phyloP scores from a whole-genome alignment of 2,329 filamentous ascomycete genomes.

The Exophiala calicioides region DNA sequence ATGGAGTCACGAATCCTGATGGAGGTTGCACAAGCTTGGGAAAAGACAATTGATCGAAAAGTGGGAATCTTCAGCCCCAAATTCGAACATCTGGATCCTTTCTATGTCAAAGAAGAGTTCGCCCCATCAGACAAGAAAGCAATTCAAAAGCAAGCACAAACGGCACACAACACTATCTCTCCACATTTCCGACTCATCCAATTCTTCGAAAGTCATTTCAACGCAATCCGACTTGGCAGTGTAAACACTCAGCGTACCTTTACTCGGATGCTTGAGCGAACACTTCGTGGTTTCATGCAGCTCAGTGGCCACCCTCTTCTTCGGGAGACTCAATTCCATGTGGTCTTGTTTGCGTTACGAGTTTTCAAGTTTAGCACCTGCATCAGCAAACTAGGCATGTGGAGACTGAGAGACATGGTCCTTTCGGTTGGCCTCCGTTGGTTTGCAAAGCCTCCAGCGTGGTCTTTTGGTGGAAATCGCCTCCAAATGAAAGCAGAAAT shows the following conservation, averaged over 20 bases:
- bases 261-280: slow-evolving; percentile 75
- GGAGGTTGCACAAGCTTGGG: slow-evolving; percentile 89
- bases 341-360: slow-evolving; percentile 78
- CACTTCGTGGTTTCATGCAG: slow-evolving; percentile 70
- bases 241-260: slow-evolving; percentile 80
- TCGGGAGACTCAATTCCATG: slow-evolving; percentile 86
- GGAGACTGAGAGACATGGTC: slow-evolving; percentile 85
- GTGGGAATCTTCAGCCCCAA: slow-evolving; percentile 77
- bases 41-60: slow-evolving; percentile 73
- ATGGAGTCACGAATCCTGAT: slow-evolving; percentile 83
- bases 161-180: slow-evolving; percentile 77
- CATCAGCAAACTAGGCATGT: slow-evolving; percentile 66
- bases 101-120: slow-evolving; percentile 89
- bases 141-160: slow-evolving; percentile 73
- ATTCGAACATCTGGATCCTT: slow-evolving; percentile 77
- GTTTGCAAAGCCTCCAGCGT: slow-evolving; percentile 80
- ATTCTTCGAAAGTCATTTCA: slow-evolving; percentile 93
- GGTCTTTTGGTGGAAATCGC: slow-evolving; percentile 94
- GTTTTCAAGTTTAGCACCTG: slow-evolving; percentile 71
- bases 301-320: slow-evolving; percentile 80
- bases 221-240: slow-evolving; percentile 82
- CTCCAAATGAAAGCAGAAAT: slow-evolving; percentile 93
- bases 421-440: slow-evolving; percentile 83
- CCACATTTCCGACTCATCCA: slow-evolving; percentile 84
- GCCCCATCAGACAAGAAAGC: slow-evolving; percentile 81